A percentile compares a stretch with the other conserved stretches of the same genome.
Evolutionary conservation across 108 stramenopile genomes (phyloP).

Genomic region (Cylindrotheca fusiformis): DNA sequence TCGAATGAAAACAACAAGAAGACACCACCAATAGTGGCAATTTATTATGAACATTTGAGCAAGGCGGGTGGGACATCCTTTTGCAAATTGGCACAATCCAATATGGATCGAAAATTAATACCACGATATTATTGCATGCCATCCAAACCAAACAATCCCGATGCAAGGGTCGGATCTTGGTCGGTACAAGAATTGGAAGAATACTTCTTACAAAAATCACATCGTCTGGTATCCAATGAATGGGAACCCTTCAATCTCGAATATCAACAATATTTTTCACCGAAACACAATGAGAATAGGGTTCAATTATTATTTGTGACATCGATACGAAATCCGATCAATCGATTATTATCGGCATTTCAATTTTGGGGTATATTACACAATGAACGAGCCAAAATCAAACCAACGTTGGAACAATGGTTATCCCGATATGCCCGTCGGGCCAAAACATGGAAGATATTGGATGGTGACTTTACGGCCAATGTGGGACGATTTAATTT

Average conservation of each 20-base stretch:
- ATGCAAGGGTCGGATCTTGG: neutral
- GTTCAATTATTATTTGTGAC: neutral
- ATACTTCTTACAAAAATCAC: neutral
- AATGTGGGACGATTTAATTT: neutral
- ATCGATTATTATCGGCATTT: neutral
- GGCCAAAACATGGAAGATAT: neutral
- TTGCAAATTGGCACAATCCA: conserved; percentile 63
- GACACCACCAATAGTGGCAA: neutral
- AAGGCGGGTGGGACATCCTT: conserved; percentile 80
- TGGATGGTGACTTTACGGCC: neutral
- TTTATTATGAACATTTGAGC: conserved; percentile 75
- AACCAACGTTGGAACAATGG: neutral
- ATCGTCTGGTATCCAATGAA: neutral
- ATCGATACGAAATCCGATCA: neutral
- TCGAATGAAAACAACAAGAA: neutral
- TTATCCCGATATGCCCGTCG: neutral
- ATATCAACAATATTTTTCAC: neutral
- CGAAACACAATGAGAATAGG: neutral
- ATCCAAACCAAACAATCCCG: neutral
- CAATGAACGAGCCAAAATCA: neutral
- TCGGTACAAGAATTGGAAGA: neutral
- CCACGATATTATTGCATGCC: conserved; percentile 30
- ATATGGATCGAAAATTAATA: conserved; percentile 38
- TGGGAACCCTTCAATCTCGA: neutral
- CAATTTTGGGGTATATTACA: neutral